These are phyloP conservation scores for Ciborinia camelliae DNA, from an alignment of 2,329 filamentous ascomycete genomes.

Conservation along the genomic window DNA sequence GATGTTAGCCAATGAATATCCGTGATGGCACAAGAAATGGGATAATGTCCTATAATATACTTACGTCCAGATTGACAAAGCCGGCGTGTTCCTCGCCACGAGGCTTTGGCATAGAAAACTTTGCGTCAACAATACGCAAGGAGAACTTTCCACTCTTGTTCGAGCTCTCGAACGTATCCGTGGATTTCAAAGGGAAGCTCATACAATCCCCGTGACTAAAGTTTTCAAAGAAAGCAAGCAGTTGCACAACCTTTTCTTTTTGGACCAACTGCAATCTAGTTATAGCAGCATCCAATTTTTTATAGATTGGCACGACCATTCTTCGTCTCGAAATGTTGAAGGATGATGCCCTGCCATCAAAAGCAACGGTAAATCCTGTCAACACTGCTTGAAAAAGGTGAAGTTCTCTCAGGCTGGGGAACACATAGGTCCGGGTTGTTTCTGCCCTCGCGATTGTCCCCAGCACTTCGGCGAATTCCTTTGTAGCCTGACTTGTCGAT, in stretches of 20 bases:
- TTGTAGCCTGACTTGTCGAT: slow-evolving; percentile 57
- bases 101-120: slow-evolving; percentile 74
- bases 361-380: slow-evolving; percentile 75
- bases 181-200: slow-evolving; percentile 82
- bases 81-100: slow-evolving; percentile 50
- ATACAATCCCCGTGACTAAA: slow-evolving; percentile 85
- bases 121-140: slow-evolving; percentile 81
- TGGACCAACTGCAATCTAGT: slow-evolving; percentile 78
- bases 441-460: slow-evolving; percentile 52
- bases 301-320: slow-evolving; percentile 90
- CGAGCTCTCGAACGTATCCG: slow-evolving; percentile 75
- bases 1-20: slow-evolving; percentile 2
- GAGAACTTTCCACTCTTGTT: slow-evolving; percentile 63
- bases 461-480: slow-evolving; percentile 55
- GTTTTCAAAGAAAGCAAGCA: slow-evolving; percentile 84
- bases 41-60: not conserved
- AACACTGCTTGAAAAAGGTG: slow-evolving; percentile 76
- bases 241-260: slow-evolving; percentile 70
- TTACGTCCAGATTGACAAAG: slow-evolving; percentile 73
- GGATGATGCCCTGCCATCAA: slow-evolving; percentile 66
- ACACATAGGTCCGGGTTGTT: slow-evolving; percentile 67
- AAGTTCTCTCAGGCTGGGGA: slow-evolving; percentile 63
- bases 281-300: slow-evolving; percentile 84
- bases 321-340: slow-evolving; percentile 80
- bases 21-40: not conserved